Conservation (phyloP, 805 yeast genomes). For the Yarrowia keelungensis region DNA sequence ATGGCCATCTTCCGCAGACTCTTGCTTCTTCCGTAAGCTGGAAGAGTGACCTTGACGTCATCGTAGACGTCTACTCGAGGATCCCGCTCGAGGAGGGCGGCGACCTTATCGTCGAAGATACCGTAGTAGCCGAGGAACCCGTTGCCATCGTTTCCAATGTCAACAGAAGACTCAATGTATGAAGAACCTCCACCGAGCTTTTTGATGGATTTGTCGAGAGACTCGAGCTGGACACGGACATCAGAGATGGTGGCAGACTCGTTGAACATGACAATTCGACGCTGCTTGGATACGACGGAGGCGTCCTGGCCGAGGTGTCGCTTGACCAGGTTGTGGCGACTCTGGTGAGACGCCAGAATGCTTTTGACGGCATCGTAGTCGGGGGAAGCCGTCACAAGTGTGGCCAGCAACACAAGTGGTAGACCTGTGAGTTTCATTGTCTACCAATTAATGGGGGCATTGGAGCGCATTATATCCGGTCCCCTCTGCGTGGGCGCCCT, state of each 20-base stretch:
- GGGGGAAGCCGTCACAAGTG: conserved; percentile 18
- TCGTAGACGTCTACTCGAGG: conserved; percentile 58
- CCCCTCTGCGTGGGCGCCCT: background rate
- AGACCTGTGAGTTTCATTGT: conserved; percentile 22
- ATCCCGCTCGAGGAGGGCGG: background rate
- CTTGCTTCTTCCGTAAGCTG: conserved; percentile 8
- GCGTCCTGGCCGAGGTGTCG: conserved; percentile 21
- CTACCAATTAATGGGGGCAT: background rate
- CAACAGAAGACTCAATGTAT: conserved; percentile 30
- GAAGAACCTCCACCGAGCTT: background rate
- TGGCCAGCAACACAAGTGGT: conserved; percentile 27
- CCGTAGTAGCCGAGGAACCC: conserved; percentile 41
- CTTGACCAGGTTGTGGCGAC: conserved; percentile 9
- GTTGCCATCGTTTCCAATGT: conserved; percentile 27
- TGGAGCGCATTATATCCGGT: conserved; percentile 10
- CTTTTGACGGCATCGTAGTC: conserved; percentile 32
- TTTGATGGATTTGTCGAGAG: conserved; percentile 12
- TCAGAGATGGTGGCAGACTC: conserved; percentile 22
- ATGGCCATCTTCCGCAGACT: background rate
- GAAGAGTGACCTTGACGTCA: conserved; percentile 65
- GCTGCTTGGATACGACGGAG: conserved; percentile 5
- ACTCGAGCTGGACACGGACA: conserved; percentile 20
- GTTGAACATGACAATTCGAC: conserved; percentile 31
- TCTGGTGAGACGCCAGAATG: conserved; percentile 24
- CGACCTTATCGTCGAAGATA: conserved; percentile 14